These are phyloP conservation scores for Moniliophthora roreri DNA, from an alignment of 1,284 basidiomycete species.

Conservation along the genomic window DNA sequence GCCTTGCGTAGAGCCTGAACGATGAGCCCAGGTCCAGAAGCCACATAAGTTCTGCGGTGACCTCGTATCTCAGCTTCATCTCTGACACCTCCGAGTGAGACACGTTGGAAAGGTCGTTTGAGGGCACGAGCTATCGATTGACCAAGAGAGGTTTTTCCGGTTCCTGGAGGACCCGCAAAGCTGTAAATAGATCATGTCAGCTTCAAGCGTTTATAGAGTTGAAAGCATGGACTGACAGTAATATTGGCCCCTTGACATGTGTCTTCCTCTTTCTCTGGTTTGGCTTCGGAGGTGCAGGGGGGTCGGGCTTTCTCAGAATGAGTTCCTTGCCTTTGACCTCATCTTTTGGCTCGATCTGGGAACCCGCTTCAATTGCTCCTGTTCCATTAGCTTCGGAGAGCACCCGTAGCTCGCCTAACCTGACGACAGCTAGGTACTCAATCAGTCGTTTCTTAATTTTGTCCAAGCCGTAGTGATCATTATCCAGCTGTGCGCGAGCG, in stretches of 20 bases:
- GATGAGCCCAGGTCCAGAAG: constrained; percentile 82
- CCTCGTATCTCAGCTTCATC: constrained; percentile 92
- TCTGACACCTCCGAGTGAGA: constrained; percentile 88
- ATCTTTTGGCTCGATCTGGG: constrained; percentile 15
- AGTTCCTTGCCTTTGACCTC: constrained; percentile 18
- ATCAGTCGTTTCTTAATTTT: constrained; percentile 90
- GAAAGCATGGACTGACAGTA: constrained; percentile 53
- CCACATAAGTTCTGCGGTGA: constrained; percentile 89
- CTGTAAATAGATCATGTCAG: constrained; percentile 30
- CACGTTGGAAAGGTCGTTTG: constrained; percentile 85
- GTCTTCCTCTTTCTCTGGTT: constrained; percentile 25
- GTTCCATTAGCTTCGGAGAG: constrained; percentile 24
- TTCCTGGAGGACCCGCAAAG: constrained; percentile 82
- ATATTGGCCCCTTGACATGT: constrained; percentile 76
- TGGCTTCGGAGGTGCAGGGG: constrained; percentile 9
- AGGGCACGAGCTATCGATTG: constrained; percentile 86
- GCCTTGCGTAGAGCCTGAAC: constrained; percentile 89
- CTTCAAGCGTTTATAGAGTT: constrained; percentile 1
- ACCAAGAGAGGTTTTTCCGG: constrained; percentile 84
- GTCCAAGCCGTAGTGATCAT: constrained; percentile 87
- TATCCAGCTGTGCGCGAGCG: constrained; percentile 76
- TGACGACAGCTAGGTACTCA: constrained; percentile 87
- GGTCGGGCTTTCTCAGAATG: constrained; percentile 15
- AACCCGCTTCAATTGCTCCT: constrained; percentile 16
- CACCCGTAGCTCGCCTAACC: constrained; percentile 68